phyloP scores from a whole-genome alignment of 2,329 filamentous ascomycete genomes.

The Byssothecium circinans region DNA sequence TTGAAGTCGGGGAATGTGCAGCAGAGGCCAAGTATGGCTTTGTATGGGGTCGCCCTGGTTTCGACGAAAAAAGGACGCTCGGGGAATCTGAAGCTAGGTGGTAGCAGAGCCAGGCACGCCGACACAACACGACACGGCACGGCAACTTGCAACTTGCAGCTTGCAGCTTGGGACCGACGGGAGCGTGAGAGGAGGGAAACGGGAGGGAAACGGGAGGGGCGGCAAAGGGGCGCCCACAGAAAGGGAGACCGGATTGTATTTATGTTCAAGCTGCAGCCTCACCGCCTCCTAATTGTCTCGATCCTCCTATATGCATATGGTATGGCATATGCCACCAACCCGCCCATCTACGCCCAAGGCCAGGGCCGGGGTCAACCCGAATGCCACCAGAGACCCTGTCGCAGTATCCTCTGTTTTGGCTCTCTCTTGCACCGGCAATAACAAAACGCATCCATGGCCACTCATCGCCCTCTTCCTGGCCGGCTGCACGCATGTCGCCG shows the following conservation, averaged over 20 bases:
- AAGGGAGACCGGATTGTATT: not conserved
- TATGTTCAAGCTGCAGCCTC: slow-evolving; percentile 2
- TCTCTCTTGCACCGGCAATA: not conserved
- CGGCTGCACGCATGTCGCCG: not conserved
- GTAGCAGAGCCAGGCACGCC: not conserved
- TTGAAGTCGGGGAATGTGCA: too few relatives aligned
- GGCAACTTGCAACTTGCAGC: not conserved
- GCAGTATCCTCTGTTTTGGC: too few relatives aligned
- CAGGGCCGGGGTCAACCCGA: slow-evolving; percentile 6
- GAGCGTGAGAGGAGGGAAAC: not conserved
- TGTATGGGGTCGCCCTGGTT: slow-evolving; percentile 5
- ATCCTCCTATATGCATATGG: slow-evolving; percentile 8
- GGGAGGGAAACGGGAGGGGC: not conserved
- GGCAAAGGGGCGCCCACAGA: slow-evolving; percentile 1
- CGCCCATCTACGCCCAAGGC: slow-evolving; percentile 1
- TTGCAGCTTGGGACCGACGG: not conserved
- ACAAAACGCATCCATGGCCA: not conserved
- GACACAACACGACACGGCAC: too few relatives aligned
- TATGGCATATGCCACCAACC: slow-evolving; percentile 2
- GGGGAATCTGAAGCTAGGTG: slow-evolving; percentile 4
- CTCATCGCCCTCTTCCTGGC: not conserved
- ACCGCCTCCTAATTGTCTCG: slow-evolving; percentile 8
- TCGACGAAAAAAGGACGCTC: slow-evolving; percentile 5
- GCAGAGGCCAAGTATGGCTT: not conserved
- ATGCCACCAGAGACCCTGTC: not conserved